Evolutionary conservation across 208 protist species (phyloP).

Genomic region (Wallacemonas sp.): DNA sequence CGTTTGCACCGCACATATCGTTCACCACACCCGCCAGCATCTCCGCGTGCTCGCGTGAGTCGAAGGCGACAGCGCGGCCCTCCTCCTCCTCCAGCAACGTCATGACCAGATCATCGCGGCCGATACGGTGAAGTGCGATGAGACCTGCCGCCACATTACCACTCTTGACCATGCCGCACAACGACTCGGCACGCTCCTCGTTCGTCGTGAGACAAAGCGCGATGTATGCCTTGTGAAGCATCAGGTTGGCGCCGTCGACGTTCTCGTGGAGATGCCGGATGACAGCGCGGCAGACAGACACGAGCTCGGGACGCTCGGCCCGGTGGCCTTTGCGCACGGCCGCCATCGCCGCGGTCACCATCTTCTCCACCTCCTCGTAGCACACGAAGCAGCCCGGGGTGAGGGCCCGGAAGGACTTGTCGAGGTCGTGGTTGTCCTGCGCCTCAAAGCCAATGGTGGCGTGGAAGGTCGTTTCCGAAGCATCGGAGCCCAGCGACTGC

Average conservation of each 20-base stretch:
- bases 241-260: slow-evolving; percentile 10
- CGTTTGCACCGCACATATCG: slow-evolving; percentile 7
- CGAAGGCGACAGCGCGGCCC: background rate
- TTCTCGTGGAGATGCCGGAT: slow-evolving; percentile 6
- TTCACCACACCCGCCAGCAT: background rate
- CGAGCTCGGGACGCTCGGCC: background rate
- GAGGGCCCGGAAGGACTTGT: slow-evolving; percentile 21
- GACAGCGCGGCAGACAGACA: slow-evolving; percentile 2
- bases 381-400: slow-evolving; percentile 1
- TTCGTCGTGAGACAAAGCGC: slow-evolving; percentile 11
- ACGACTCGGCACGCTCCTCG: slow-evolving; percentile 7
- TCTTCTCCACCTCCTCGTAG: slow-evolving; percentile 10
- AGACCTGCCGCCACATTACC: slow-evolving; percentile 3
- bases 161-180: slow-evolving; percentile 4
- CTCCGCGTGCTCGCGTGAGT: slow-evolving; percentile 5
- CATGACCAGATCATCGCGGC: slow-evolving; percentile 4
- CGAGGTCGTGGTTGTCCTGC: slow-evolving; percentile 17
- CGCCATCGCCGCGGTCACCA: slow-evolving; percentile 6
- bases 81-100: slow-evolving; percentile 1
- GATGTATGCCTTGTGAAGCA: slow-evolving; percentile 15
- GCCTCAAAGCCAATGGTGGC: slow-evolving; percentile 13
- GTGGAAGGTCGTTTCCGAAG: slow-evolving; percentile 12
- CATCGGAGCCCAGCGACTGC: slow-evolving; percentile 2
- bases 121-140: slow-evolving; percentile 2
- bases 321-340: background rate